Percentiles rank a stretch among this genome's conserved stretches.
Conservation (phyloP, 352 stramenopile genomes). For the Globisporangium sylvaticum region DNA sequence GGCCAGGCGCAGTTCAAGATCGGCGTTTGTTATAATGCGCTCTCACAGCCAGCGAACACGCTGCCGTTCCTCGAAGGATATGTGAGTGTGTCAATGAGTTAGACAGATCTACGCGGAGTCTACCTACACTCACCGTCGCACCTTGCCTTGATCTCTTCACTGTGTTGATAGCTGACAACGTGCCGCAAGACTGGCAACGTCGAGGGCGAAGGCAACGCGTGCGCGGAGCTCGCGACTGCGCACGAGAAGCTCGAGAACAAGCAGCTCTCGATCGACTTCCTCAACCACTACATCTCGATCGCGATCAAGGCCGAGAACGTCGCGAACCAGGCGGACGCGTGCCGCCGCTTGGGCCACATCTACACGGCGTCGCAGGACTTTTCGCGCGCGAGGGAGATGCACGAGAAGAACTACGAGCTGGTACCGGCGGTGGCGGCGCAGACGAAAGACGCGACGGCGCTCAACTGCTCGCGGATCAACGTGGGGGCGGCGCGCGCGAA, state of each 20-base stretch:
- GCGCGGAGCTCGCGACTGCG: conserved; percentile 83
- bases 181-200: conserved; percentile 50
- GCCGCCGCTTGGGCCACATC: conserved; percentile 80
- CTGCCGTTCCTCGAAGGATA: conserved; percentile 84
- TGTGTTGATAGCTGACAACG: conserved; percentile 34
- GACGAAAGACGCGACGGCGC: conserved; percentile 32
- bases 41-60: conserved; percentile 55
- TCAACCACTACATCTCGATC: conserved; percentile 84
- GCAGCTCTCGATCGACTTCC: conserved; percentile 80
- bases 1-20: conserved; percentile 71
- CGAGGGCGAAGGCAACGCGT: conserved; percentile 82
- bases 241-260: conserved; percentile 82
- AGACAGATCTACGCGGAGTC: neutral
- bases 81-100: conserved; percentile 30
- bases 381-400: conserved; percentile 78
- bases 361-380: conserved; percentile 82
- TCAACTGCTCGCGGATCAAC: conserved; percentile 70
- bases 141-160: neutral
- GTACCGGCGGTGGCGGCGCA: conserved; percentile 44
- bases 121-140: neutral
- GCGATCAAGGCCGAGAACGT: conserved; percentile 80
- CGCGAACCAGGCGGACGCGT: conserved; percentile 84
- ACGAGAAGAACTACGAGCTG: conserved; percentile 89
- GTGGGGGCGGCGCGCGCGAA: conserved; percentile 68
- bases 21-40: conserved; percentile 68